Conservation (phyloP, 768 basidiomycete genomes). For the Russula griseocarnosa region DNA sequence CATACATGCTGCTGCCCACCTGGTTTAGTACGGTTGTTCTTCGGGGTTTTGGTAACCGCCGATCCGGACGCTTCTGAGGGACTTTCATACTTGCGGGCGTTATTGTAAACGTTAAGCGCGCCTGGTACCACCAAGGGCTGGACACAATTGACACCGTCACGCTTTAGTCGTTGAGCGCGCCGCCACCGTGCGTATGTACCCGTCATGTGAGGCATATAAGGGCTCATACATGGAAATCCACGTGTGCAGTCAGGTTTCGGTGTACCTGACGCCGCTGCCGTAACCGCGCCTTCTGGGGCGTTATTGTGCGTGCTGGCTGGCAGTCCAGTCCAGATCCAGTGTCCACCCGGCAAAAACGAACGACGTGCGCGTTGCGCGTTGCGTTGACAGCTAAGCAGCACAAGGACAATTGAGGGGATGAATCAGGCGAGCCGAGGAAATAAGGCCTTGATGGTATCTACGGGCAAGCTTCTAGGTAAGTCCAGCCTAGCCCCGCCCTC, state of each 20-base stretch:
- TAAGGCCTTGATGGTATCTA: too few relatives aligned
- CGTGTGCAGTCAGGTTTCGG: not conserved
- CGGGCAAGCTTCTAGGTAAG: too few relatives aligned
- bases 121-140: not conserved
- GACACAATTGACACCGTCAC: not conserved
- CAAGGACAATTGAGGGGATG: too few relatives aligned
- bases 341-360: too few relatives aligned
- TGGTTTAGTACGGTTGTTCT: not conserved
- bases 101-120: conserved; percentile 12
- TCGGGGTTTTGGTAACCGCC: not conserved
- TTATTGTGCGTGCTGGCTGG: too few relatives aligned
- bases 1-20: not conserved
- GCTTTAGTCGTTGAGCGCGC: not conserved
- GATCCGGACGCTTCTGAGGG: conserved; percentile 25
- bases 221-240: not conserved
- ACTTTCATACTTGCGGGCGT: conserved; percentile 18
- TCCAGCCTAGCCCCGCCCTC: too few relatives aligned
- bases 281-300: too few relatives aligned
- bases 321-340: too few relatives aligned
- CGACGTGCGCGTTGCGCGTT: too few relatives aligned
- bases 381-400: too few relatives aligned
- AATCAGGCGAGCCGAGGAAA: too few relatives aligned
- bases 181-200: not conserved
- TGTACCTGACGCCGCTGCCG: too few relatives aligned
- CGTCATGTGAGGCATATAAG: not conserved